Evolutionary conservation across 148 eudicot genomes (phyloP).

Genomic region (Camellia lanceoleosa): DNA sequence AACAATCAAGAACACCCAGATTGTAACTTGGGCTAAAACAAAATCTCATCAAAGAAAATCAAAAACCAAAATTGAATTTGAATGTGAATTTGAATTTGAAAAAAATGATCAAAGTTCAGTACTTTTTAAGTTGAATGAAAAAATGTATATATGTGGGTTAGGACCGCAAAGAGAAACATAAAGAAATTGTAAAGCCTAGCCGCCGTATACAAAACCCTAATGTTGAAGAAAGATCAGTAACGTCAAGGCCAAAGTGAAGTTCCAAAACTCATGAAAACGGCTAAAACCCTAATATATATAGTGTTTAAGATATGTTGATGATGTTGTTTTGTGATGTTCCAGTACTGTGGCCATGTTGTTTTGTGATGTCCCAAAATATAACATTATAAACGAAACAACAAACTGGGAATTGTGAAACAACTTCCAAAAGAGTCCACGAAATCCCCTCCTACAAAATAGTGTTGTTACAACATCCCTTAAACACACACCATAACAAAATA

Average conservation of each 20-base stretch:
- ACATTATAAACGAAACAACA: too few relatives aligned
- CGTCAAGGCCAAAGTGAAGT: neutral
- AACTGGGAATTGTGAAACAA: too few relatives aligned
- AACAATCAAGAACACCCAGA: neutral
- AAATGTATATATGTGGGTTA: neutral
- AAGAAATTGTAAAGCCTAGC: constrained; percentile 16
- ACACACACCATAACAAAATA: too few relatives aligned
- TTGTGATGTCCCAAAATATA: too few relatives aligned
- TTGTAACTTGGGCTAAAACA: neutral
- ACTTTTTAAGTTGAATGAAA: neutral
- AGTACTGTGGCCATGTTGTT: too few relatives aligned
- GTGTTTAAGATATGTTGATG: too few relatives aligned
- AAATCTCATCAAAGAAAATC: neutral
- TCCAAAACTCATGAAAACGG: neutral
- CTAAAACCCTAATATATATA: constrained; percentile 5
- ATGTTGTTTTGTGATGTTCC: too few relatives aligned
- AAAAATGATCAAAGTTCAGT: neutral
- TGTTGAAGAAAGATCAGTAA: neutral
- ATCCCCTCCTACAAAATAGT: too few relatives aligned
- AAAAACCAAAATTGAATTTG: too few relatives aligned
- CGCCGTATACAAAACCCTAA: constrained; percentile 1
- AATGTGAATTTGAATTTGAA: neutral
- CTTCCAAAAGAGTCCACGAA: too few relatives aligned
- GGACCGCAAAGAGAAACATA: neutral
- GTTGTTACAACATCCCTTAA: too few relatives aligned